These are phyloP conservation scores for Vicia faba DNA, from an alignment of 306 rosid species.

Conservation along the genomic window DNA sequence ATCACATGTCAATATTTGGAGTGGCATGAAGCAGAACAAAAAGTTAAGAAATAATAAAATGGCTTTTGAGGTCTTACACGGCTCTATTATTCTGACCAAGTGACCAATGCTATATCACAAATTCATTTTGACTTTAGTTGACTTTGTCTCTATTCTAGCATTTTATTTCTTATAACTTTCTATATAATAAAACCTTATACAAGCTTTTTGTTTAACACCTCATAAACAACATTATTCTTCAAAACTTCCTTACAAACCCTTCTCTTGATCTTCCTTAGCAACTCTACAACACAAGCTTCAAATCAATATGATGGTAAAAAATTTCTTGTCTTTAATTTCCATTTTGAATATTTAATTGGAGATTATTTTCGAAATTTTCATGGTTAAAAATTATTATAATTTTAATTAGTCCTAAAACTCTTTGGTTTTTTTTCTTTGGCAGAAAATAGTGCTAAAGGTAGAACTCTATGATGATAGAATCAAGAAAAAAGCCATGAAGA, in stretches of 20 bases:
- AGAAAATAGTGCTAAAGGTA: constrained; percentile 69
- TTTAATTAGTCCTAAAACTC: neutral
- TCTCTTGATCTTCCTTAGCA: neutral
- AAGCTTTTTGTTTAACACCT: neutral
- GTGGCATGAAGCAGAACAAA: neutral
- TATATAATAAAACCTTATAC: constrained; percentile 29
- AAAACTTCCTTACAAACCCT: neutral
- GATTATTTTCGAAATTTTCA: neutral
- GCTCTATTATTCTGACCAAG: constrained; percentile 27
- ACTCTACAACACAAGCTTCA: neutral
- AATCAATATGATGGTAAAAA: constrained; percentile 43
- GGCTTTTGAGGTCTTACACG: constrained; percentile 28
- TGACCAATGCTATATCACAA: neutral
- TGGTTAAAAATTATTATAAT: constrained; percentile 4
- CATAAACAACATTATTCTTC: neutral
- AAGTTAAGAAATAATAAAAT: constrained; percentile 16
- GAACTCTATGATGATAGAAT: constrained; percentile 48
- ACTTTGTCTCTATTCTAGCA: constrained; percentile 9
- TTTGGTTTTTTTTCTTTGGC: constrained; percentile 30
- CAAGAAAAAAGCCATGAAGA: constrained; percentile 64
- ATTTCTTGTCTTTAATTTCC: neutral
- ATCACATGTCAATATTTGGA: neutral
- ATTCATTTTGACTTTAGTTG: constrained; percentile 21
- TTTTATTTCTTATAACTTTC: neutral
- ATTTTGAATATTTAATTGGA: neutral